Percentiles rank a stretch among this genome's conserved stretches.
Evolutionary conservation across 768 basidiomycete genomes (phyloP).

Genomic region (Boletus vinaceobasis): DNA sequence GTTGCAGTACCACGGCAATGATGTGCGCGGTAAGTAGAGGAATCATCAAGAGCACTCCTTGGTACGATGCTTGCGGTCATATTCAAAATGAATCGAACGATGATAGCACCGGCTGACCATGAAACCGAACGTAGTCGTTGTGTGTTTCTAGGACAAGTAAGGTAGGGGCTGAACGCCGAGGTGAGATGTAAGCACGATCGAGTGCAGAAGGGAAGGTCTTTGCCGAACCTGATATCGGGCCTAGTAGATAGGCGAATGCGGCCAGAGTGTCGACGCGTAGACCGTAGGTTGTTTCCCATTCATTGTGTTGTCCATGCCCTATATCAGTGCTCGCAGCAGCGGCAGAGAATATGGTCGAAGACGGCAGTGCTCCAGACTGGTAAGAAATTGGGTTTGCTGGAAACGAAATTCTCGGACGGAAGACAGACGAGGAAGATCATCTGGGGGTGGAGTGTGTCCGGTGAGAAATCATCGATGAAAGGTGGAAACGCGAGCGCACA

Average conservation of each 20-base stretch:
- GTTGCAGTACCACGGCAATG: conserved; percentile 48
- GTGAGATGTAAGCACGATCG: not conserved
- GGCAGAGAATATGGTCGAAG: conserved; percentile 44
- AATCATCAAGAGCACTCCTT: conserved; percentile 67
- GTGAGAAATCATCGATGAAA: not conserved
- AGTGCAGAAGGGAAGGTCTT: not conserved
- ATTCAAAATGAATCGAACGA: conserved; percentile 4
- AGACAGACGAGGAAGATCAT: conserved; percentile 40
- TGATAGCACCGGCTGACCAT: conserved; percentile 45
- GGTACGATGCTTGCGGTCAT: conserved; percentile 55
- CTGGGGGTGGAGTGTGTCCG: conserved; percentile 55
- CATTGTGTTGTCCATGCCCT: conserved; percentile 46
- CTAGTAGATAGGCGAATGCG: conserved; percentile 61
- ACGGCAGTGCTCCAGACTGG: conserved; percentile 66
- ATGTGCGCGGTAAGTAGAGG: conserved; percentile 59
- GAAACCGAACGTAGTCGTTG: conserved; percentile 76
- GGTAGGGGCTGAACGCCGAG: conserved; percentile 45
- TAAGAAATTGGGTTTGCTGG: conserved; percentile 50
- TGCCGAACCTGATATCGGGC: conserved; percentile 66
- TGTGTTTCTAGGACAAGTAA: conserved; percentile 73
- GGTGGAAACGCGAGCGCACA: conserved; percentile 33
- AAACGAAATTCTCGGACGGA: conserved; percentile 50
- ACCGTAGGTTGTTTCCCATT: conserved; percentile 70
- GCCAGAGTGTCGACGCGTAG: conserved; percentile 66
- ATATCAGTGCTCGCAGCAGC: conserved; percentile 34